Base-by-base conservation (phyloP, 2,329 filamentous ascomycete species). In the Aspergillus sp. region DNA sequence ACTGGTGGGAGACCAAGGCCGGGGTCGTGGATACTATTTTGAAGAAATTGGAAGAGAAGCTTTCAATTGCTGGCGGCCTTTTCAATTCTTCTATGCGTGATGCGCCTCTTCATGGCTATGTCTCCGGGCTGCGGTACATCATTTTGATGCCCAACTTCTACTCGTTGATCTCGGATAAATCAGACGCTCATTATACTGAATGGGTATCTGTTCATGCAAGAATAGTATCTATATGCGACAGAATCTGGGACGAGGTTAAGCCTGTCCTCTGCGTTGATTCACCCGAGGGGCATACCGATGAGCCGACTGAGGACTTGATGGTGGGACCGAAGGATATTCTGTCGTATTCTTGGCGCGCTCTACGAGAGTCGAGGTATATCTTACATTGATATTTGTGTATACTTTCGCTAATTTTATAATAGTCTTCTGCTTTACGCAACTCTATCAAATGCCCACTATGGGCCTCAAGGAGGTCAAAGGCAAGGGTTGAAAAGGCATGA, bases 321-420 rank as follows among this genome's bases (percentile, higher is more conserved):
- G 77, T 84, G 4, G 85, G 83, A 1, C 75, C 88, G 0, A 97
- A 96, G 61, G 88, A 94, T 57, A 77, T 94, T 12, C 69, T 98
- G 41, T 97, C 91, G 54, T 98, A 93, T 65, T 95, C 89, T 52
- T 98, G 95, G 78, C 81, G 93, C 57, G 88, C 89, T 4, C 75
- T 96, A n/a, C 91, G 95, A 52, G 93, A 98, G 68, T 88, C 90
- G 27, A 95, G 88, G 85, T 88, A 68, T 46, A 19, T 35, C 9
- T 30, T 9, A 12, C 10, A 19, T 30, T 35, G 10, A 6, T n/a
- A 5, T 29, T 52, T 49, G 8, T 52, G 40, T 2, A 27, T 40
- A 27, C 32, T 32, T 30, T 45, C 51, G 53, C 54, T 65, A 51
- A 64, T 42, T 5, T 5, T 2, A 4, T n/a, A 7, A 12, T 34